Conservation (phyloP, 345 rosid species). For the Tarenaya hassleriana region DNA sequence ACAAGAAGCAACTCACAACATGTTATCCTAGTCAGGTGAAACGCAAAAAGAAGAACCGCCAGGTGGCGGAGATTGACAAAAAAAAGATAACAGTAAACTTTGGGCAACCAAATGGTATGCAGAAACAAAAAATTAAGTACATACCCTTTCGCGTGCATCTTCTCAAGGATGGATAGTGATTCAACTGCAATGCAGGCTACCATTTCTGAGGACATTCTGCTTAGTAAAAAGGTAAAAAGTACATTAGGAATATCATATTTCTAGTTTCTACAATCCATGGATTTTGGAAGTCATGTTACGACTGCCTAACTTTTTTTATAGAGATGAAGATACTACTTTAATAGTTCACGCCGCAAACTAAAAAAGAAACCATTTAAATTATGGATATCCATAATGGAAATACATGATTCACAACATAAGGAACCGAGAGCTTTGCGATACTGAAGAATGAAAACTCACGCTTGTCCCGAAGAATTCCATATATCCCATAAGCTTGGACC, state of each 20-base stretch:
- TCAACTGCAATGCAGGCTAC: constrained; percentile 96
- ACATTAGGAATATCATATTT: constrained; percentile 10
- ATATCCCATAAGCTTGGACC: constrained; percentile 99
- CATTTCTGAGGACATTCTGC: constrained; percentile 95
- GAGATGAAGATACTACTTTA: not conserved
- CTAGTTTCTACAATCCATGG: not conserved
- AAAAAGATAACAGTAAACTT: constrained; percentile 10
- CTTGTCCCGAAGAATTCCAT: constrained; percentile 88
- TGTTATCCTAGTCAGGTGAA: constrained; percentile 15
- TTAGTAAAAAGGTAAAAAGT: constrained; percentile 8
- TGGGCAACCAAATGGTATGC: constrained; percentile 7
- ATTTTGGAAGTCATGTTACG: not conserved
- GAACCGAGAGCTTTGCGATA: constrained; percentile 6
- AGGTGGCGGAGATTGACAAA: constrained; percentile 2
- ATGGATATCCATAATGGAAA: constrained; percentile 2
- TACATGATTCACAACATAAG: not conserved
- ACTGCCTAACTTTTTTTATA: not conserved
- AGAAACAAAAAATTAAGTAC: constrained; percentile 16
- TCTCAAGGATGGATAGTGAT: constrained; percentile 83
- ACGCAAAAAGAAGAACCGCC: constrained; percentile 12
- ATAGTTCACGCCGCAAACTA: constrained; percentile 4
- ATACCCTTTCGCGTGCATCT: constrained; percentile 92
- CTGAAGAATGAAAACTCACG: constrained; percentile 50
- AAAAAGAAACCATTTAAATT: not conserved
- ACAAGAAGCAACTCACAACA: constrained; percentile 21